These are phyloP conservation scores for Houttuynia cordata DNA, from an alignment of 164 flowering plant species.

Conservation along the genomic window DNA sequence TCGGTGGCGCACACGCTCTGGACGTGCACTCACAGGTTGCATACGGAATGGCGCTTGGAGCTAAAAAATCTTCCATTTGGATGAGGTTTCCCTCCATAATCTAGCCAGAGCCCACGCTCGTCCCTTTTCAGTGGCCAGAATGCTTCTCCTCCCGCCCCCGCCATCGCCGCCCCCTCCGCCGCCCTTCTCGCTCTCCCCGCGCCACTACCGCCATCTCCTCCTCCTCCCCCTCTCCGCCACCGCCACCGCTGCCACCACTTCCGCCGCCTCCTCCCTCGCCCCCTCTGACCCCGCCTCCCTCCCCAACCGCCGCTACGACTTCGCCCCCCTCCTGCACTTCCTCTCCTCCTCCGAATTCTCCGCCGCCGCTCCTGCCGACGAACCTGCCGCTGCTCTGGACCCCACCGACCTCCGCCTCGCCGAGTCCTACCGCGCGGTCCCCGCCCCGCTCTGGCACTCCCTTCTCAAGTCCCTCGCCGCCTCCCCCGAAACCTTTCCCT, in stretches of 20 bases:
- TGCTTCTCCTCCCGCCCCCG: slow-evolving; percentile 11
- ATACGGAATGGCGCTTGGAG: no score
- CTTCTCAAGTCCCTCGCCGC: slow-evolving; percentile 65
- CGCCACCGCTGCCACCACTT: no score
- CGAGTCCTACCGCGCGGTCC: slow-evolving; percentile 74
- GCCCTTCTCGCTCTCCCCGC: slow-evolving; percentile 3
- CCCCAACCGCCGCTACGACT: slow-evolving; percentile 56
- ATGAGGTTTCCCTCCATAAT: no score
- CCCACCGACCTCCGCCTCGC: slow-evolving; percentile 59
- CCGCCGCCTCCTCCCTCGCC: slow-evolving; percentile 4
- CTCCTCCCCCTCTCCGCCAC: slow-evolving; percentile 16
- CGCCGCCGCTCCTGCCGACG: slow-evolving; percentile 7
- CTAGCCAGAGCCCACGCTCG: no score
- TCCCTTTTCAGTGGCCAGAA: no score
- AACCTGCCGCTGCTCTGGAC: slow-evolving; percentile 28
- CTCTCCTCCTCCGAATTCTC: slow-evolving; percentile 28
- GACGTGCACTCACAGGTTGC: no score
- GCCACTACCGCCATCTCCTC: background rate
- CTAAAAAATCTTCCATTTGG: no score
- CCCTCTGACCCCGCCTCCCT: slow-evolving; percentile 20
- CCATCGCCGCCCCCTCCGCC: no score
- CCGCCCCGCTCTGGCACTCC: slow-evolving; percentile 84
- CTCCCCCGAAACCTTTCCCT: slow-evolving; percentile 26
- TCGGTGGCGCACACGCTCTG: no score
- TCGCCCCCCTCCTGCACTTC: slow-evolving; percentile 62